Evolutionary conservation across 1,284 basidiomycete genomes (phyloP).

Genomic region (Schizophyllum commune): DNA sequence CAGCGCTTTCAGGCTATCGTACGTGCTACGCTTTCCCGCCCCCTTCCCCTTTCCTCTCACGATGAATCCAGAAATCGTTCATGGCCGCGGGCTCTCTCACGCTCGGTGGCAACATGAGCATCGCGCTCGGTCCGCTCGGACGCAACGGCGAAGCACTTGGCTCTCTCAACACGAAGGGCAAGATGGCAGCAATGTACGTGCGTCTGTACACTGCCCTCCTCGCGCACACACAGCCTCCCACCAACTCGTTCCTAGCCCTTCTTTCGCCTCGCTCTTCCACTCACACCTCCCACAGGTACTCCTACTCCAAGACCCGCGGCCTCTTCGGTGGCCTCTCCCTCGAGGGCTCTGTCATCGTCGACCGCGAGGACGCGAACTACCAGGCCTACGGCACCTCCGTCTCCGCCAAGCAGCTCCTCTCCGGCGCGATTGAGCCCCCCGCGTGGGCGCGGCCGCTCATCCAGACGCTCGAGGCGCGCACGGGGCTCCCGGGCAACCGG

Average conservation of each 20-base stretch:
- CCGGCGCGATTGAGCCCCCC: slow-evolving; percentile 59
- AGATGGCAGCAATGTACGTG: slow-evolving; percentile 87
- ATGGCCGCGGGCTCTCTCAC: slow-evolving; percentile 94
- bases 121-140: slow-evolving; percentile 91
- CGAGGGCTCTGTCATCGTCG: slow-evolving; percentile 92
- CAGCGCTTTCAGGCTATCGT: slow-evolving; percentile 45
- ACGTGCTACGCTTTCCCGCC: slow-evolving; percentile 21
- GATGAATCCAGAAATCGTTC: slow-evolving; percentile 76
- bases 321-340: slow-evolving; percentile 83
- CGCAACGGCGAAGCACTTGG: slow-evolving; percentile 93
- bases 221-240: too few relatives aligned
- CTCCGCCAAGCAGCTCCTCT: slow-evolving; percentile 69
- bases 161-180: slow-evolving; percentile 79
- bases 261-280: slow-evolving; percentile 6
- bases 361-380: slow-evolving; percentile 87
- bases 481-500: slow-evolving; percentile 59
- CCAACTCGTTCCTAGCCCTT: slow-evolving; percentile 5
- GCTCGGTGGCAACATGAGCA: slow-evolving; percentile 86
- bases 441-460: slow-evolving; percentile 72
- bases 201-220: too few relatives aligned
- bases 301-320: slow-evolving; percentile 92
- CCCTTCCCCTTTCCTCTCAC: slow-evolving; percentile 23
- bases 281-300: slow-evolving; percentile 55
- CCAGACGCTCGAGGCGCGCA: slow-evolving; percentile 65
- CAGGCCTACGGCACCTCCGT: slow-evolving; percentile 74